phyloP scores from a whole-genome alignment of 2,329 filamentous ascomycete genomes.

The Exophiala viscosa region DNA sequence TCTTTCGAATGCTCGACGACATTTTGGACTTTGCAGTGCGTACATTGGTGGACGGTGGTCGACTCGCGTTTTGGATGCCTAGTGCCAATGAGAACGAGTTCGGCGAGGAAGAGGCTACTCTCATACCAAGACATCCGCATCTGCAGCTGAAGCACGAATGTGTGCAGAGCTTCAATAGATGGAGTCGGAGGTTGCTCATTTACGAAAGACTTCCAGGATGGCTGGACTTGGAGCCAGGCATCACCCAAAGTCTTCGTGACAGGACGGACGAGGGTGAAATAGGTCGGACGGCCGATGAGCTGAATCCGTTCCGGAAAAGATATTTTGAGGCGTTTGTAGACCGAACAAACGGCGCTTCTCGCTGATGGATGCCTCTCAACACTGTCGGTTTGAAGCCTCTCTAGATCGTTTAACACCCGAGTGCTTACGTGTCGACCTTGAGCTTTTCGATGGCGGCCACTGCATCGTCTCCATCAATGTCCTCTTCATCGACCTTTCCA shows the following conservation, averaged over 20 bases:
- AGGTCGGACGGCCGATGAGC: slow-evolving; percentile 58
- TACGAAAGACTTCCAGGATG: slow-evolving; percentile 68
- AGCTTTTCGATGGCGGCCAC: slow-evolving; percentile 63
- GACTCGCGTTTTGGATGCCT: slow-evolving; percentile 96
- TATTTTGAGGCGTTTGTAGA: slow-evolving; percentile 26
- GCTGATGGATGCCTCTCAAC: not conserved
- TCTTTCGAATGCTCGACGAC: slow-evolving; percentile 83
- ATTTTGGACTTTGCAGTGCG: slow-evolving; percentile 76
- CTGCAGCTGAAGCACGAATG: slow-evolving; percentile 72
- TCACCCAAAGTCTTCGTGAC: not conserved
- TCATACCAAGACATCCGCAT: slow-evolving; percentile 57
- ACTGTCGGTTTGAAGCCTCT: not conserved
- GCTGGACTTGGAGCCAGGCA: slow-evolving; percentile 12
- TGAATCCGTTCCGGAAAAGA: slow-evolving; percentile 64
- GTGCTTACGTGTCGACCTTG: slow-evolving; percentile 55
- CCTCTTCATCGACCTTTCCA: slow-evolving; percentile 62
- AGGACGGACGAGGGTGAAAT: slow-evolving; percentile 41
- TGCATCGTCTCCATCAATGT: slow-evolving; percentile 63
- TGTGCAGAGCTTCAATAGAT: slow-evolving; percentile 85
- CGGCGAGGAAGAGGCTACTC: slow-evolving; percentile 58
- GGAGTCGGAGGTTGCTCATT: slow-evolving; percentile 84
- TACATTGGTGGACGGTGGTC: slow-evolving; percentile 72
- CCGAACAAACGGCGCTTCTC: slow-evolving; percentile 11
- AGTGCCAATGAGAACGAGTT: slow-evolving; percentile 77
- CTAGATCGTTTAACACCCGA: not conserved